These are phyloP conservation scores for Colletotrichum shisoi DNA, from an alignment of 2,329 filamentous ascomycete species.

Conservation along the genomic window DNA sequence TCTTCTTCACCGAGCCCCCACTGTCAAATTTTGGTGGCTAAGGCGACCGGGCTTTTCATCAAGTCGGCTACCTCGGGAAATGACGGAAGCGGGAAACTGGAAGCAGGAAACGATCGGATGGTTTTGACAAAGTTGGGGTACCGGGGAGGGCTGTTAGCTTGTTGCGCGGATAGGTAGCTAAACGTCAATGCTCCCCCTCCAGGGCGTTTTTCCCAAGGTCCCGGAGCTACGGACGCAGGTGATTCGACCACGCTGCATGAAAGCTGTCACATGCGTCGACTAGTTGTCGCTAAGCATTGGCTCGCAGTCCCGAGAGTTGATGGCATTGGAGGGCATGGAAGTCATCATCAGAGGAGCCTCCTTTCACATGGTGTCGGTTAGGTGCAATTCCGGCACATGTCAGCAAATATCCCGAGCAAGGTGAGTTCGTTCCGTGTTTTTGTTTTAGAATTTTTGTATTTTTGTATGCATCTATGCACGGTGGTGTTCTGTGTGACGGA, in stretches of 20 bases:
- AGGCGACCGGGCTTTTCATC: background rate
- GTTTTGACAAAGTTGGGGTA: constrained; percentile 10
- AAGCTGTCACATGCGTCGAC: constrained; percentile 31
- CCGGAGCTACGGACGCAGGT: constrained; percentile 34
- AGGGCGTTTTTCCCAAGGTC: constrained; percentile 12
- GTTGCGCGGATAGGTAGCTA: background rate
- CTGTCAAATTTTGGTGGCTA: constrained; percentile 11
- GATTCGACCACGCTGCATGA: constrained; percentile 11
- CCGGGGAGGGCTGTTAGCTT: too few species aligned
- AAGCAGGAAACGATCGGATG: constrained; percentile 28
- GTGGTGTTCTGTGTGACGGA: constrained; percentile 7
- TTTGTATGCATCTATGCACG: background rate
- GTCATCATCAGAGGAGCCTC: background rate
- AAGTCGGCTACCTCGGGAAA: constrained; percentile 35
- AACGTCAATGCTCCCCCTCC: constrained; percentile 16
- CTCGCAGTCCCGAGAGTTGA: constrained; percentile 7
- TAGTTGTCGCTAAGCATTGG: constrained; percentile 18
- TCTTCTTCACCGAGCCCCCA: background rate
- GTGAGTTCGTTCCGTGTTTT: background rate
- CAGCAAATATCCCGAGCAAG: background rate
- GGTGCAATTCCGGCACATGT: background rate
- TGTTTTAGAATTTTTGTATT: background rate
- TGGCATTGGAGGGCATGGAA: background rate
- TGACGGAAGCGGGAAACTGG: constrained; percentile 26
- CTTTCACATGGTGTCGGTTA: constrained; percentile 5